Evolutionary conservation across 495 filamentous ascomycete genomes (phyloP), one percentile per base, ranked within the genome.

Genomic region (Penicillium manginii): DNA sequence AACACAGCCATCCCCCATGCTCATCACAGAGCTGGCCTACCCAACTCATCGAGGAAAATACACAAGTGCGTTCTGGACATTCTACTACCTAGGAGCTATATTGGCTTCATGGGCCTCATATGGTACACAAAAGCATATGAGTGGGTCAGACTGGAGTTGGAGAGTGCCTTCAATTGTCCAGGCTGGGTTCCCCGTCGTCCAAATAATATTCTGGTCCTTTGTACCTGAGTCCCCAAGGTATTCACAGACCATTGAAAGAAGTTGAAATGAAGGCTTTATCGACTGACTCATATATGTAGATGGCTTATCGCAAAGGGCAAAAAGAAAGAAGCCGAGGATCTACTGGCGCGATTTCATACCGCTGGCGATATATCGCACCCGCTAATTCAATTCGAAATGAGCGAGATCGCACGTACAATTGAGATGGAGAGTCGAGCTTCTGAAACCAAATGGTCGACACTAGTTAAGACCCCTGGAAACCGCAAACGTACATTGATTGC

Each of bases 381-480:
- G 6, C 31, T 65, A 1, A 57, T 70, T 17, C 58, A 60, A 35
- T 61, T 62, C 39, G 74, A 76, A 37, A 73, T 76, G 53, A 43
- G 58, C 2, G 65, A 73, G 54, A 73, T 71, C 32, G 50, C 58
- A 14, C 49, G 50, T 17, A 64, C 70, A 7, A 60, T 77, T 11
- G 61, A 62, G n/a, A 50, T 66, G 21, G 72, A 75, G 33, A 62
- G 67, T 50, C 51, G 58, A 39, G 63, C 67, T 17, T 65, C 74
- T 23, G 54, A 62, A 46, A 68, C 50, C 8, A 59, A 64, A 29
- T 82, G 74, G 68, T 42, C 61, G 11, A 84, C 87, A 59, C 84
- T 89, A 71, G 76, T 88, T 73, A 71, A 71, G 48, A 88, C 87
- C 47, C 83, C 80, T 62, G 88, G 88, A 59, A 91, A 91, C 73